Base-by-base conservation (phyloP, 805 yeast genomes). In the Tetrapisispora nanseiensis region DNA sequence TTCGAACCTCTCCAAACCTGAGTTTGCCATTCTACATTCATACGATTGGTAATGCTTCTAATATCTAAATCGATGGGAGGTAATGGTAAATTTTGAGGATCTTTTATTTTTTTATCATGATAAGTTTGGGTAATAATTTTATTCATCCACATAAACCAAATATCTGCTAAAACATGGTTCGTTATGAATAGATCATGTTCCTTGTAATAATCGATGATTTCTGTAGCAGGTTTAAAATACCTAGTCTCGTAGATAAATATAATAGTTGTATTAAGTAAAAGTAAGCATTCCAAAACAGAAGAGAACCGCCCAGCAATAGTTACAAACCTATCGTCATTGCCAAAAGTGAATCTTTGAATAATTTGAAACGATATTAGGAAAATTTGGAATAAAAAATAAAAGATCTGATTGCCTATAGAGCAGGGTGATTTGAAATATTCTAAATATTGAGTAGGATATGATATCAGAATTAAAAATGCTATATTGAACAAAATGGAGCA, bases 91-190 rank as follows among this genome's bases (percentile, higher is more conserved):
- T 70, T 68, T 7, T 64, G 60, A 27, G 68, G 66, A 27, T 65
- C 66, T 9, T 59, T 56, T 4, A 73, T 53, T 27, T 67, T 63
- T 36, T 66, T 67, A 27, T 63, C 62, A 13, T 52, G 48, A 40
- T 65, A 68, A 0, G 72, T 65, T 41, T 66, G 66, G 13, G 51
- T 46, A 22, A 73, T 68, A 42, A 73, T 50, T 4, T 62, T 59
- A 47, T 70, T 71, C 72, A 73, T 67, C 74, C 76, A 72, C 18
- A 66, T 65, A 45, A 67, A 73, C 0, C 75, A 65, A 24, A 70
- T 48, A 32, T 60, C 55, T 12, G 69, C 67, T 33, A 69, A 51
- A n/a, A 57, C 43, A 42, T 61, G 54, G 16, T 48, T 52, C 16
- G 52, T 47, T 1, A 51, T 54, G 29, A 48, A 54, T 18, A 68